Percentiles rank a stretch among this genome's conserved stretches.
phyloP scores from a whole-genome alignment of 2,329 filamentous ascomycete genomes.

The Aspergillus quadrilineatus region DNA sequence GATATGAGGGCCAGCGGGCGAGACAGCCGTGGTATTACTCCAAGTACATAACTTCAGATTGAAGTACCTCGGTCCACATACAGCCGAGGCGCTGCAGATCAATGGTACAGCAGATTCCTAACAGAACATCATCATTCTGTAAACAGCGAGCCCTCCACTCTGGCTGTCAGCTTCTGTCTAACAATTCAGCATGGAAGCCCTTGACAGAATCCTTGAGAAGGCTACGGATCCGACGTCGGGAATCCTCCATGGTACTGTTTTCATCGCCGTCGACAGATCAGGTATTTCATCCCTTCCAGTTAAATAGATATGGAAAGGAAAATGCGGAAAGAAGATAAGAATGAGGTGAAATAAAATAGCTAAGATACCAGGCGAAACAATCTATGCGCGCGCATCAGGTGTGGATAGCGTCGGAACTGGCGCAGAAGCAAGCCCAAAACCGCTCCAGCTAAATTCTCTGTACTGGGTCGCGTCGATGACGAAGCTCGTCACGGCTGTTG shows the following conservation, averaged over 20 bases:
- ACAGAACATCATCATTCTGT: background rate
- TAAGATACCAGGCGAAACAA: background rate
- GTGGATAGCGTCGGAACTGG: background rate
- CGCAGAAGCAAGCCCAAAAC: background rate
- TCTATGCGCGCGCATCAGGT: background rate
- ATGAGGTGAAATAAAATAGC: background rate
- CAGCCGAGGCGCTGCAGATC: background rate
- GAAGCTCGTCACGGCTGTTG: background rate
- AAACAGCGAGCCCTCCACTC: background rate
- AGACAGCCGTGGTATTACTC: conserved; percentile 24
- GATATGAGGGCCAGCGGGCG: conserved; percentile 17
- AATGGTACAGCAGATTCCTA: background rate
- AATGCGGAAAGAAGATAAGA: too few species aligned
- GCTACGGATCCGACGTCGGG: background rate
- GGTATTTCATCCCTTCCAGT: background rate
- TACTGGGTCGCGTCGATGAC: background rate
- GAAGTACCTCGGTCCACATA: background rate
- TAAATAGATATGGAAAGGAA: background rate
- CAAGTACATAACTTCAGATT: background rate
- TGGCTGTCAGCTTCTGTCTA: background rate
- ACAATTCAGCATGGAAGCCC: background rate
- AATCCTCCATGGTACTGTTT: background rate
- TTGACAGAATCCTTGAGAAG: background rate
- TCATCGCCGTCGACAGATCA: background rate
- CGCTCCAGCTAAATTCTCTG: background rate